Conservation (phyloP, 2,329 filamentous ascomycete genomes). For the Stachybotrys chlorohalonatus region DNA sequence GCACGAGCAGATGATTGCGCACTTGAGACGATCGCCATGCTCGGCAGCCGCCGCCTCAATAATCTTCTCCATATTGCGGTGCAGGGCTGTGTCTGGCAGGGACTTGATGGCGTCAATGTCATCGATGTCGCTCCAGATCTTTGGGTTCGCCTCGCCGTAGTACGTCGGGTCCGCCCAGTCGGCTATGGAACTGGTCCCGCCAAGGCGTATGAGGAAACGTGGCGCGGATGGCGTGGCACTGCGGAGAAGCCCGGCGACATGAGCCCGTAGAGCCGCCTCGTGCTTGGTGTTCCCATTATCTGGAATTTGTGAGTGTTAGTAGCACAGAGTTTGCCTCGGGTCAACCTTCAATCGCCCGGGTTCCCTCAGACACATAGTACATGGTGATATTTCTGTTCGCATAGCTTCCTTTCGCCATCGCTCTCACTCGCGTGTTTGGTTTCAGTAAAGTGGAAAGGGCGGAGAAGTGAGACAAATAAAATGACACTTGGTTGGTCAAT, state of each 20-base stretch:
- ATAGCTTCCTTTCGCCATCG: too few relatives aligned
- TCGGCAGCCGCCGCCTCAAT: slow-evolving; percentile 38
- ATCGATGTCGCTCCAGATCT: slow-evolving; percentile 43
- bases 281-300: too few relatives aligned
- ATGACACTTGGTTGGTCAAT: too few relatives aligned
- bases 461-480: too few relatives aligned
- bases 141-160: slow-evolving; percentile 27
- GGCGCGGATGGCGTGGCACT: slow-evolving; percentile 36
- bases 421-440: too few relatives aligned
- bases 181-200: slow-evolving; percentile 34
- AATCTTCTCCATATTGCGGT: slow-evolving; percentile 59
- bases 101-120: slow-evolving; percentile 37
- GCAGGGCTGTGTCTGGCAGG: slow-evolving; percentile 43
- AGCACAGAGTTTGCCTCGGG: too few relatives aligned
- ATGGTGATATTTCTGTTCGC: too few relatives aligned
- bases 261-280: slow-evolving; percentile 18
- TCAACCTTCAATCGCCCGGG: too few relatives aligned
- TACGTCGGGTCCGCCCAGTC: slow-evolving; percentile 9
- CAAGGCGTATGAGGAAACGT: slow-evolving; percentile 42
- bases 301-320: too few relatives aligned
- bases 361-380: too few relatives aligned
- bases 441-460: too few relatives aligned
- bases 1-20: too few relatives aligned
- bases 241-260: slow-evolving; percentile 28
- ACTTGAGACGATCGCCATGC: neutral